Evolutionary conservation across 2,329 filamentous ascomycete species (phyloP), one percentile per base, ranked within the genome.

Genomic region (Ustulina deusta): DNA sequence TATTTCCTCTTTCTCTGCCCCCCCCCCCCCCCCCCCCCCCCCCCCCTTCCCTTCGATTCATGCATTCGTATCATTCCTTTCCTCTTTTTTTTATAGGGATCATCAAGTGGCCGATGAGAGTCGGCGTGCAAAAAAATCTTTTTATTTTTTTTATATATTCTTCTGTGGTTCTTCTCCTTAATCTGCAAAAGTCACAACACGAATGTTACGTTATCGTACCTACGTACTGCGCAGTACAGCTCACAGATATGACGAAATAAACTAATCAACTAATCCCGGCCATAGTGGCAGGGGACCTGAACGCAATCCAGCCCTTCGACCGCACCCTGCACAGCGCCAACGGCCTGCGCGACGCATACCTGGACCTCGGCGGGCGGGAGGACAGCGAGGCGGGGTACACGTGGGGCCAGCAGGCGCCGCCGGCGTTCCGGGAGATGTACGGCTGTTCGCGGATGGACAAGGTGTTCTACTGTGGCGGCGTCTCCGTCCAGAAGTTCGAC

Each of bases 301-400:
- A 89, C 49, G 85, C 86, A 7, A 87, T 88, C 58, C 80, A 86
- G 68, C 78, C 79, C 0, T 86, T 85, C 65, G 86, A 88, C 73
- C 70, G 75, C 15, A 79, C 76, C 0, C 74, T 86, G 10, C 83
- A 85, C 59, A 69, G 69, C 9, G 81, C 83, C 0, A 84, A 86
- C 63, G 74, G 74, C 0, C 81, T 88, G 1, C 75, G 77, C n/a
- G 86, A 88, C 72, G 82, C 83, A 0, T 88, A 83, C 71, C 79
- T 88, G 4, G 80, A 81, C 58, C 77, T 81, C 11, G 85, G 84
- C 1, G 85, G 85, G 0, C 52, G 71, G 2, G 85, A 87, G 65
- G 81, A 83, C 48, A 79, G 76, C 52, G 81, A 83, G 0, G 79
- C 81, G 3, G 85, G 83, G 0, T 84, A 83, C 69, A 88, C 86